Percentiles rank a stretch among this genome's conserved stretches.
phyloP scores from a whole-genome alignment of 2,329 filamentous ascomycete species.

The Ceratocystis harringtonii region DNA sequence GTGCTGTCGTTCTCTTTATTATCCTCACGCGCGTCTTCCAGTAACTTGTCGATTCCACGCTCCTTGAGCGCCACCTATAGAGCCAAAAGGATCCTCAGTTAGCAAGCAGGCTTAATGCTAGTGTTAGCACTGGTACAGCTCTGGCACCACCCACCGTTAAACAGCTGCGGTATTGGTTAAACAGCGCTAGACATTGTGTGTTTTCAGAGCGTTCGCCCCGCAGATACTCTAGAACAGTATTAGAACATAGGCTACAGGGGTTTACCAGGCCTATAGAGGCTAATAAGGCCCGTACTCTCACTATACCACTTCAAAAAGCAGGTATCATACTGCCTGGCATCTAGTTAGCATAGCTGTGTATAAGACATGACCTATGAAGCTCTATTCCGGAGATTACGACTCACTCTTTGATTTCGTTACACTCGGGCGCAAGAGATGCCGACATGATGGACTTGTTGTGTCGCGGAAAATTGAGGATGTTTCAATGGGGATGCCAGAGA shows the following conservation, averaged over 20 bases:
- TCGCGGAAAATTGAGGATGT: neutral
- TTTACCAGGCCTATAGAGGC: neutral
- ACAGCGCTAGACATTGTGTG: conserved; percentile 69
- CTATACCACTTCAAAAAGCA: conserved; percentile 99
- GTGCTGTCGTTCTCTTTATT: conserved; percentile 67
- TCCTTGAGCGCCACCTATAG: conserved; percentile 67
- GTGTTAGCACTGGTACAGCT: neutral
- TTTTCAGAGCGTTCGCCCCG: conserved; percentile 68
- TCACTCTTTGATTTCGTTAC: conserved; percentile 91
- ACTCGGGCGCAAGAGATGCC: conserved; percentile 83
- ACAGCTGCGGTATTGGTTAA: conserved; percentile 79
- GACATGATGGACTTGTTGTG: conserved; percentile 47
- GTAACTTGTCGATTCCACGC: conserved; percentile 79
- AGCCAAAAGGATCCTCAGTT: neutral
- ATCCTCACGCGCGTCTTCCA: conserved; percentile 80
- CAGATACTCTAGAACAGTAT: conserved; percentile 55
- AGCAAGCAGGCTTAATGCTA: neutral
- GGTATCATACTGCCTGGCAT: conserved; percentile 69
- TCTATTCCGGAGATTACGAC: conserved; percentile 22
- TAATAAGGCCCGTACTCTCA: conserved; percentile 52
- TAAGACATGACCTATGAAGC: neutral
- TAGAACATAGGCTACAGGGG: conserved; percentile 9
- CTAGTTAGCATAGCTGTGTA: neutral
- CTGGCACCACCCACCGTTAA: conserved; percentile 46
- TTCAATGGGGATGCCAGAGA: neutral